Evolutionary conservation across 2,329 filamentous ascomycete species (phyloP).

Genomic region (Fusarium avenaceum): DNA sequence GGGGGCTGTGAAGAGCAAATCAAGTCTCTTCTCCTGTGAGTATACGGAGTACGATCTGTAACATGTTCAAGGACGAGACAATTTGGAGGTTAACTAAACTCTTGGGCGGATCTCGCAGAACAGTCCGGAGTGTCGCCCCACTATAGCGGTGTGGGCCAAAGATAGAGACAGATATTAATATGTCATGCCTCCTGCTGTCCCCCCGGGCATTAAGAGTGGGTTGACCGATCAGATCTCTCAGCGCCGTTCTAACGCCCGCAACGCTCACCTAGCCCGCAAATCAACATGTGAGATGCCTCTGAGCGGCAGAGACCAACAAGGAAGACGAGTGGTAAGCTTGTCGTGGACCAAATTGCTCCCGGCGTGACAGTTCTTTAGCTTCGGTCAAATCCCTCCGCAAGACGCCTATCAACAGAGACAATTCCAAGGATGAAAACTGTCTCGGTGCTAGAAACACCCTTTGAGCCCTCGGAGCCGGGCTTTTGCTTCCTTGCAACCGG

Average conservation of each 20-base stretch:
- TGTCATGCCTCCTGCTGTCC: conserved; percentile 44
- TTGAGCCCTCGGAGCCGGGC: conserved; percentile 14
- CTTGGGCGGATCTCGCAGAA: conserved; percentile 27
- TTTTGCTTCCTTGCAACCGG: conserved; percentile 18
- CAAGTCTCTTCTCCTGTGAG: conserved; percentile 3
- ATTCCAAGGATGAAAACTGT: conserved; percentile 11
- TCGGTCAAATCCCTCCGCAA: conserved; percentile 27
- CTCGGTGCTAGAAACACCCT: conserved; percentile 17
- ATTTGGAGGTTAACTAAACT: conserved; percentile 2
- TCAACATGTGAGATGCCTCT: conserved; percentile 32
- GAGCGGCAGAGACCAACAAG: conserved; percentile 32
- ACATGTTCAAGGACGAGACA: conserved; percentile 23
- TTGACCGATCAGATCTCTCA: conserved; percentile 49
- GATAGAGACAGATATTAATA: conserved; percentile 51
- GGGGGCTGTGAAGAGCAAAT: conserved; percentile 23
- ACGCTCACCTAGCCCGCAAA: conserved; percentile 36
- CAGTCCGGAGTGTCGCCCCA: conserved; percentile 38
- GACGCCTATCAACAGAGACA: conserved; percentile 8
- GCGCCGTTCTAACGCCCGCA: conserved; percentile 45
- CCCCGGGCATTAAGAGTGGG: conserved; percentile 35
- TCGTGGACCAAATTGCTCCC: conserved; percentile 23
- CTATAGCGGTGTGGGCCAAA: conserved; percentile 47
- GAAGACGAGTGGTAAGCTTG: conserved; percentile 27
- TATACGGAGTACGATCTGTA: conserved; percentile 20
- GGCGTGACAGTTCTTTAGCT: conserved; percentile 28